Evolutionary conservation across 148 eudicot genomes (phyloP).

Genomic region (Dysphania ambrosioides): DNA sequence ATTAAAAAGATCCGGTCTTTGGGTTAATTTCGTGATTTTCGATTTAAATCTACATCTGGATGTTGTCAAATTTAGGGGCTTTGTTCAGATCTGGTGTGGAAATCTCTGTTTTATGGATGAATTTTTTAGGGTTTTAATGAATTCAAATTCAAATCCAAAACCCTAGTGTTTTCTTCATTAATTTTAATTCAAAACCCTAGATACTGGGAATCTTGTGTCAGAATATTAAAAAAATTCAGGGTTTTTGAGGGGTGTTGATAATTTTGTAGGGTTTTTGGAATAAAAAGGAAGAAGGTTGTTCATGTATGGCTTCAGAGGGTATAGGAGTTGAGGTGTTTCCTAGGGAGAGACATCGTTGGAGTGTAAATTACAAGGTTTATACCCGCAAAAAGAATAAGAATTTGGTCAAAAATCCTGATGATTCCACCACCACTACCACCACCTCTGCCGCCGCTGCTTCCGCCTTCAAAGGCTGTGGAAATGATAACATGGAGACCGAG

Average conservation of each 20-base stretch:
- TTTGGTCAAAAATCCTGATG: not conserved
- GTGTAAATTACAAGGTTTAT: conserved; percentile 44
- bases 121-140: conserved; percentile 1
- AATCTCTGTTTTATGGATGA: not conserved
- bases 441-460: not conserved
- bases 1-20: conserved; percentile 4
- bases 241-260: conserved; percentile 22
- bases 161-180: conserved; percentile 28
- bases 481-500: not conserved
- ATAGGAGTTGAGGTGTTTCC: conserved; percentile 36
- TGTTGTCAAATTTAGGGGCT: conserved; percentile 19
- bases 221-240: conserved; percentile 24
- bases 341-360: conserved; percentile 34
- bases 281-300: not conserved
- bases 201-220: not conserved
- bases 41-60: conserved; percentile 5
- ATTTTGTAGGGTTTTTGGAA: conserved; percentile 15
- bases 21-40: not conserved
- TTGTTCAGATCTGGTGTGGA: conserved; percentile 26
- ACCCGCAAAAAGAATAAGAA: conserved; percentile 21
- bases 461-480: not conserved
- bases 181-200: not conserved
- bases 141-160: too few relatives aligned
- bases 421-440: conserved; percentile 4
- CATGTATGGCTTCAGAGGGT: conserved; percentile 45